Base-by-base conservation (phyloP, 1,284 basidiomycete genomes). In the Neonothopanus nambi region DNA sequence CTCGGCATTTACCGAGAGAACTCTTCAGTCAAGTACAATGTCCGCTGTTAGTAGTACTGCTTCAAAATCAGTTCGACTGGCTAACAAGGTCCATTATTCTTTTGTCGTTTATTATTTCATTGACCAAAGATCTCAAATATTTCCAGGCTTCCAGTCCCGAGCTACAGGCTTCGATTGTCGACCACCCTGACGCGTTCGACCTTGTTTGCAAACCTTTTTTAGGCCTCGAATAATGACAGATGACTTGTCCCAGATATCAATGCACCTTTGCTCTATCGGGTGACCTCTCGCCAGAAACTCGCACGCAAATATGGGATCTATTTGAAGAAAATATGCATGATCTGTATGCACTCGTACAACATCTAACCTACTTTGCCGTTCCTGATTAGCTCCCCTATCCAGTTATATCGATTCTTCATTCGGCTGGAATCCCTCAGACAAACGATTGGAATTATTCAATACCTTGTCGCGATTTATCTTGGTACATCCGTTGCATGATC, bases 371-470 rank as follows among this genome's bases (percentile, higher is more conserved):
- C 8, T 9, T 11, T 33, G 11, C 26, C 11, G 13, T 33, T 33
- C 13, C 30, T 41, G 30, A 26, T 49, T n/a, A 18, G 20, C 15
- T 20, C 47, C 48, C 41, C 33, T 36, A 13, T 33, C 13, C 54
- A 87, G 84, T 37, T 82, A 81, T 58, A 63, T 60, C 26, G 52
- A 63, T 11, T 88, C 87, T 2, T 85, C 86, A 5, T 79, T 87
- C 63, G 84, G 84, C 17, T 91, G 87, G 87, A 63, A 87, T 52
- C 80, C 84, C 30, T 51, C 60, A 2, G 59, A 67, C 7, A 90
- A 90, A 66, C 68, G 63, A 52, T 65, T 67, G 40, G 87, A 91
- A 60, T 62, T 89, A 21, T 91, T 89, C 60, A 64, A 86, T 61
- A 40, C 59, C 1, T 57, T 74, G 26, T 82, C 86, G 35, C 79